Base-by-base conservation (phyloP, 129 eudicot genomes). In the Flaveria linearis region DNA sequence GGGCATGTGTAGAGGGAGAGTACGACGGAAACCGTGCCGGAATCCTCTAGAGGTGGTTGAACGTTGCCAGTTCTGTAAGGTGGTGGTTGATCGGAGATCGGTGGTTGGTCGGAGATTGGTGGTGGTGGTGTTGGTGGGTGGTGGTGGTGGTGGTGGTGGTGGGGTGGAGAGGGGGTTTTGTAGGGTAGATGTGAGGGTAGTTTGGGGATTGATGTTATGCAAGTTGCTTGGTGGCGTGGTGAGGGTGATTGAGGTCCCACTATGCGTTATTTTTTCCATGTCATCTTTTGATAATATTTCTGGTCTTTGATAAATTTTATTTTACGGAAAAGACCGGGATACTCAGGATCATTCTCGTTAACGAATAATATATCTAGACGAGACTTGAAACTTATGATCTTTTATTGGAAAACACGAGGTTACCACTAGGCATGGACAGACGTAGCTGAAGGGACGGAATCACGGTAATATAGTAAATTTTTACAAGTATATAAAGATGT, bases 1-100 rank as follows among this genome's bases (percentile, higher is more conserved):
- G 77, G 79, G 99, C 99, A 42, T 89, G 96, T n/a, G 91, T 94
- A 94, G 2, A 94, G 92, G 85, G 90, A 80, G 85, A 70, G 84
- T 62, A 94, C 97, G 82, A 89, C 90, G 91, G 85, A 76, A 76
- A 60, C 83, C 84, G 91, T 86, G 46, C 70, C 62, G 57, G 91
- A 49, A 69, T 83, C 84, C 89, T 85, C 75, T 82, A 18, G 64
- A 52, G 39, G 75, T 6, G 69, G 33, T 50, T 66, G 65, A 69
- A 63, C n/a, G 74, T 18, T 30, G 20, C 49, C 41, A 53, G 67
- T 36, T 36, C 41, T 36, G 41, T 36, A 36, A 36, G 7, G 41
- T 36, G 7, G 41, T 36, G 1, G 7, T 36, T 36, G 41, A 36
- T 36, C 41, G 41, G 7, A 36, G 41, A 36, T 36, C 41, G 41